Base-by-base conservation (phyloP, 495 filamentous ascomycete genomes). In the Pseudoneurospora amorphoporcata region DNA sequence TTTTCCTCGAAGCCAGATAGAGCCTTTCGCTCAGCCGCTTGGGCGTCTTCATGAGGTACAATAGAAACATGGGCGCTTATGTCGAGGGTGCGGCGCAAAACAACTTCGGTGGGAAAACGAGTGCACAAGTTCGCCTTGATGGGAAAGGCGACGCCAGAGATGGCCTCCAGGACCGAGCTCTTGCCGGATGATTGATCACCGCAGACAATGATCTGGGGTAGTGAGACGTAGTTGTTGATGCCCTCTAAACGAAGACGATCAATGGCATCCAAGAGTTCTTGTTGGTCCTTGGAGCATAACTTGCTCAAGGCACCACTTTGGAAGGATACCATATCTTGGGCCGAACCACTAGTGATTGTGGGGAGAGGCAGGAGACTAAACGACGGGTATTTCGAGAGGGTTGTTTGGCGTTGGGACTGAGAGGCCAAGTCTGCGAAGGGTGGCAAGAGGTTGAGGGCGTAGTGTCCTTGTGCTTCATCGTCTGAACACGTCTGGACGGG, bases 101-200 rank as follows among this genome's bases (percentile, higher is more conserved):
- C 82, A 3, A 92, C 82, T 73, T 92, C 89, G 0, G 89, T 92
- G 0, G 89, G 86, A 69, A 91, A 92, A 0, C 89, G 83, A 0
- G 90, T 92, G 77, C 90, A 92, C 2, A 90, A 73, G 68, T 84
- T 88, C 72, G 86, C 86, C 37, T 89, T 88, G 17, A 83, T 75
- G 0, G 90, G 90, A 72, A 93, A 93, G 0, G 87, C 83, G 8
- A 93, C 86, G n/a, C 89, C 86, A 0, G 90, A 91, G 43, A 94
- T 87, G 0, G 89, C 90, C 79, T 93, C 88, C 0, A 93, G 82
- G 0, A 93, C 90, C 0, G 90, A 93, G 75, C 90, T 92, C 72
- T 92, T 93, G 3, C 91, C 90, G 2, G 87, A 87, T 0, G 88
- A 90, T 73, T 92, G 90, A 74, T 91, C 86, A 0, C 91, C 91